These are phyloP conservation scores for Chlorella sp. DNA, from an alignment of 139 green algal genomes.

Conservation along the genomic window DNA sequence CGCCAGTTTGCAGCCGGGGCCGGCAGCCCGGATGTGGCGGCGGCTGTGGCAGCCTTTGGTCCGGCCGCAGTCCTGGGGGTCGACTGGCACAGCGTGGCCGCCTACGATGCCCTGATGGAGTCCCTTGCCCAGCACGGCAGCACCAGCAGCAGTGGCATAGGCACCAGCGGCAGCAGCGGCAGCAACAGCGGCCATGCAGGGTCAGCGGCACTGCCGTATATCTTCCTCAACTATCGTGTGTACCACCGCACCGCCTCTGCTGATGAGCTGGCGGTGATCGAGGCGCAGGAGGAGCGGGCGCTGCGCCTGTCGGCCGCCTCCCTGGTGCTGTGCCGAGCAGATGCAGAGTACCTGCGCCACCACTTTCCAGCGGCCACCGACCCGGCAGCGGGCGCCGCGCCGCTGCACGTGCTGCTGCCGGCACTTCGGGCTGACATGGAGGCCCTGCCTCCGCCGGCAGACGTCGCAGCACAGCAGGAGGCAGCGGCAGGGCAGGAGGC, in stretches of 20 bases:
- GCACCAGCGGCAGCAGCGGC: no score
- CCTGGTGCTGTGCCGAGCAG: conserved; percentile 63
- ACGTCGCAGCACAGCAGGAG: no score
- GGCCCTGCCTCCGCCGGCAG: conserved; percentile 24
- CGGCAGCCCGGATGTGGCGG: neutral
- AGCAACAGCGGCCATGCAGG: no score
- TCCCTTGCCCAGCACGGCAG: neutral
- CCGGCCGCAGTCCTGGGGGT: conserved; percentile 64
- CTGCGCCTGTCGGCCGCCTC: conserved; percentile 58
- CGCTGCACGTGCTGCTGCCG: conserved; percentile 70
- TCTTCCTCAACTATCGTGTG: conserved; percentile 70
- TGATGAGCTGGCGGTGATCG: conserved; percentile 29
- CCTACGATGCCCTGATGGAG: conserved; percentile 44
- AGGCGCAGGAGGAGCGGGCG: conserved; percentile 7
- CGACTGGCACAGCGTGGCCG: conserved; percentile 66
- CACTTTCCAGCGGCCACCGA: conserved; percentile 1
- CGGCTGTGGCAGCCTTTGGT: conserved; percentile 45
- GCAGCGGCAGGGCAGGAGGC: neutral
- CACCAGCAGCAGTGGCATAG: no score
- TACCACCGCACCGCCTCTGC: conserved; percentile 48
- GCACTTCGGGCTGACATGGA: conserved; percentile 75
- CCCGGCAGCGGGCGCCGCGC: neutral
- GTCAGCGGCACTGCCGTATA: conserved; percentile 36
- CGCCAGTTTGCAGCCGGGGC: conserved; percentile 56
- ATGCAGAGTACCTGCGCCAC: conserved; percentile 57